Evolutionary conservation across 2,329 filamentous ascomycete species (phyloP).

Genomic region (Aspergillus unguis): DNA sequence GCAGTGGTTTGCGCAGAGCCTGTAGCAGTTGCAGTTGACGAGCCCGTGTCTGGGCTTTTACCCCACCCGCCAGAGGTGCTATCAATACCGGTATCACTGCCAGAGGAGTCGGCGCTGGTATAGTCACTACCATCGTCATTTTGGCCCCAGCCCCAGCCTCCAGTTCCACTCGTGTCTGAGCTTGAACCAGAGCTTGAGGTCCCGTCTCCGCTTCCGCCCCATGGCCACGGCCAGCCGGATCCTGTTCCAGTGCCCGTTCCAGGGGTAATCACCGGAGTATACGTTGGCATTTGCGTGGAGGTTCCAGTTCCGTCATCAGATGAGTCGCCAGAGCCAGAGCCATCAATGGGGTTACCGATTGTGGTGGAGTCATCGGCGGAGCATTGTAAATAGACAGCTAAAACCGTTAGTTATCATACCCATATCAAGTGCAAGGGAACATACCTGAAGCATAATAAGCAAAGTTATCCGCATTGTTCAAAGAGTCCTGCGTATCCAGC

Average conservation of each 20-base stretch:
- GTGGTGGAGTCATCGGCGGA: slow-evolving; percentile 1
- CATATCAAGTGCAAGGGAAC: not conserved
- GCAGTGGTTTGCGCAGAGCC: not conserved
- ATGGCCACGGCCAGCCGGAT: not conserved
- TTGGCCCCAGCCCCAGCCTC: too few relatives aligned
- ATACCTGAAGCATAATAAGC: slow-evolving; percentile 18
- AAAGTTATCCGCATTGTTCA: slow-evolving; percentile 16
- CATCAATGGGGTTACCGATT: not conserved
- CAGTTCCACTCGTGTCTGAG: not conserved
- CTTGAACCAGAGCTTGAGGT: not conserved
- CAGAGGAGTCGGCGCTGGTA: not conserved
- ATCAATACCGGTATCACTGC: not conserved
- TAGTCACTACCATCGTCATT: not conserved
- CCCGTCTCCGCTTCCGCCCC: not conserved
- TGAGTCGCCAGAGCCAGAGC: not conserved
- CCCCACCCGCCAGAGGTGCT: not conserved
- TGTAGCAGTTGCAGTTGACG: not conserved
- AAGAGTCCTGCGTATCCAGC: slow-evolving; percentile 8
- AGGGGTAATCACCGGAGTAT: not conserved
- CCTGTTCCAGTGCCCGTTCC: not conserved
- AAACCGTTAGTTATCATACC: not conserved
- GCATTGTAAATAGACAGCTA: slow-evolving; percentile 9
- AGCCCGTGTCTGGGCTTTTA: not conserved
- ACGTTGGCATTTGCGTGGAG: not conserved
- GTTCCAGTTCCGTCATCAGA: not conserved